phyloP scores from a whole-genome alignment of 2,329 filamentous ascomycete species.

The Phyllosticta citriasiana region DNA sequence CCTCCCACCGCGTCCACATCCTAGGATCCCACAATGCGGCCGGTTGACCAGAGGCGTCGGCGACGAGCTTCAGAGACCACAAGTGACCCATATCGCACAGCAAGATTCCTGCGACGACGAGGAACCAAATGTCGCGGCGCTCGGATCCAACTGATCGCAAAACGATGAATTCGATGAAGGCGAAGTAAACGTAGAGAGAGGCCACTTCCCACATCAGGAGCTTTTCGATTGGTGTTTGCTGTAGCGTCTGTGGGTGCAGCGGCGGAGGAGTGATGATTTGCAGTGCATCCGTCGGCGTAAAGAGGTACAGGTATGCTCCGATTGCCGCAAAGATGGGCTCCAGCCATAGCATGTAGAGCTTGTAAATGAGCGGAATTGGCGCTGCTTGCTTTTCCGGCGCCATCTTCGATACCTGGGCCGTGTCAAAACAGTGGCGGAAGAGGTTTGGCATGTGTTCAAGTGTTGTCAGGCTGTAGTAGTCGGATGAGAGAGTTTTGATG shows the following conservation, averaged over 20 bases:
- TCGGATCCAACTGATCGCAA: constrained; percentile 16
- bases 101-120: constrained; percentile 16
- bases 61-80: constrained; percentile 14
- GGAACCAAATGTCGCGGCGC: constrained; percentile 17
- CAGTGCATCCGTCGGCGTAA: constrained; percentile 10
- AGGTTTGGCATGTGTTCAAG: neutral
- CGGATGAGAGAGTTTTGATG: neutral
- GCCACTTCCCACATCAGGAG: constrained; percentile 21
- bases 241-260: constrained; percentile 12
- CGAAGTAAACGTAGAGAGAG: constrained; percentile 20
- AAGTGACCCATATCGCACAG: constrained; percentile 17
- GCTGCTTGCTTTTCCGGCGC: neutral
- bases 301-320: constrained; percentile 22
- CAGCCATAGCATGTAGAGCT: constrained; percentile 20
- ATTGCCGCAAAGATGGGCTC: constrained; percentile 20
- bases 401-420: neutral
- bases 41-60: constrained; percentile 14
- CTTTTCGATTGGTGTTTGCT: constrained; percentile 16
- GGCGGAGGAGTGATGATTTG: constrained; percentile 16
- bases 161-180: constrained; percentile 19
- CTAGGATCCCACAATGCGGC: neutral
- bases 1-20: constrained; percentile 16
- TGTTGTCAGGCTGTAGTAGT: too few species aligned
- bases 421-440: neutral
- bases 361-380: constrained; percentile 16